These are phyloP conservation scores for Dactylorhiza incarnata DNA, from an alignment of 106 monocot genomes.

Conservation along the genomic window DNA sequence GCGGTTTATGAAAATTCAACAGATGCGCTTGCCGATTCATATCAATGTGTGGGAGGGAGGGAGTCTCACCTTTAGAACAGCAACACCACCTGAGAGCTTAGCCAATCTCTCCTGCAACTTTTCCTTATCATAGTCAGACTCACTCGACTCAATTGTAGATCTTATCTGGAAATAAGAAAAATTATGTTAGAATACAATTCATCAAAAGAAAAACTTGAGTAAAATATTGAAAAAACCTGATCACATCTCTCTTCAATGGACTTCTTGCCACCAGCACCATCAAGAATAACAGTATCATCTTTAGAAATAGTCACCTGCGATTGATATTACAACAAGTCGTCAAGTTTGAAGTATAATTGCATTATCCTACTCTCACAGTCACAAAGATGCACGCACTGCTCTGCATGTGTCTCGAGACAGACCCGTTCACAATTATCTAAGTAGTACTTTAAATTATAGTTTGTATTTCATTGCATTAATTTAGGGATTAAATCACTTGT, in stretches of 20 bases:
- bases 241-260: slow-evolving; percentile 87
- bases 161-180: slow-evolving; percentile 29
- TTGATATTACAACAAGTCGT: not conserved
- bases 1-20: too few species aligned
- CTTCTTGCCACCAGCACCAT: slow-evolving; percentile 96
- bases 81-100: slow-evolving; percentile 75
- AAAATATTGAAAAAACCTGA: slow-evolving; percentile 31
- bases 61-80: slow-evolving; percentile 48
- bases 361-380: not conserved
- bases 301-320: slow-evolving; percentile 65
- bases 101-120: slow-evolving; percentile 69
- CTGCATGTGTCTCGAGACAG: too few species aligned
- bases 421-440: too few species aligned
- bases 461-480: too few species aligned
- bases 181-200: not conserved
- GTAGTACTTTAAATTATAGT: too few species aligned
- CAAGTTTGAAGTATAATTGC: not conserved
- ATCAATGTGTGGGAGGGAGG: not conserved
- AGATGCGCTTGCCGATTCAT: too few species aligned
- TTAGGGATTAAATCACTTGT: too few species aligned
- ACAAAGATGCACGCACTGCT: not conserved
- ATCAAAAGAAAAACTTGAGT: not conserved
- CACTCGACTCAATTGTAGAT: slow-evolving; percentile 48
- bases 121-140: slow-evolving; percentile 71
- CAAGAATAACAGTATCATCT: slow-evolving; percentile 93